These are phyloP conservation scores for Thelephora ganbajun DNA, from an alignment of 768 basidiomycete genomes.

Conservation along the genomic window DNA sequence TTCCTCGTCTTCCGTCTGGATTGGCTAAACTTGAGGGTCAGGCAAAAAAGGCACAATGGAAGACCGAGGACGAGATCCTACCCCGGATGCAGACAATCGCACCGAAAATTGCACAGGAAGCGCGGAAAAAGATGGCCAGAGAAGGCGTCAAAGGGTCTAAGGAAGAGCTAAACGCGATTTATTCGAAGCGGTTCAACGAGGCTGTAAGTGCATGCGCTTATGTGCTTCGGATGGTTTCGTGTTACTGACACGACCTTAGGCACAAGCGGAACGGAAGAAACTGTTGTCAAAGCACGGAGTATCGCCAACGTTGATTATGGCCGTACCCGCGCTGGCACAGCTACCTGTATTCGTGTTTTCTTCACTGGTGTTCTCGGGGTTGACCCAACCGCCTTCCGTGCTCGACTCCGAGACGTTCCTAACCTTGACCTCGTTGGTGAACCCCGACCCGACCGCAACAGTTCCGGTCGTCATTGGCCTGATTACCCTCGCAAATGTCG, in stretches of 20 bases:
- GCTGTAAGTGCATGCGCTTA: not conserved
- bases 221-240: not conserved
- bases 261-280: constrained; percentile 39
- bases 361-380: constrained; percentile 39
- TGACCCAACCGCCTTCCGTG: constrained; percentile 44
- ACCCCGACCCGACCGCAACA: constrained; percentile 55
- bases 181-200: constrained; percentile 29
- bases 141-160: constrained; percentile 42
- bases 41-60: constrained; percentile 48
- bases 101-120: constrained; percentile 21
- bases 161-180: constrained; percentile 31
- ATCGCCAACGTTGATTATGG: constrained; percentile 39
- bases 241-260: constrained; percentile 19
- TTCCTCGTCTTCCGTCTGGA: constrained; percentile 3
- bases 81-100: constrained; percentile 41
- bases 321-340: constrained; percentile 50
- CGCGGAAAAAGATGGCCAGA: constrained; percentile 36
- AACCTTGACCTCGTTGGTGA: constrained; percentile 54
- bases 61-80: constrained; percentile 44
- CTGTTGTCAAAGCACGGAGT: constrained; percentile 49
- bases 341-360: constrained; percentile 61
- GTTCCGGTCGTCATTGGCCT: constrained; percentile 62
- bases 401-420: constrained; percentile 70
- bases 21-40: constrained; percentile 17
- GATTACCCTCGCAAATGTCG: constrained; percentile 67